phyloP scores from a whole-genome alignment of 345 rosid genomes.

The Euclidium syriacum region DNA sequence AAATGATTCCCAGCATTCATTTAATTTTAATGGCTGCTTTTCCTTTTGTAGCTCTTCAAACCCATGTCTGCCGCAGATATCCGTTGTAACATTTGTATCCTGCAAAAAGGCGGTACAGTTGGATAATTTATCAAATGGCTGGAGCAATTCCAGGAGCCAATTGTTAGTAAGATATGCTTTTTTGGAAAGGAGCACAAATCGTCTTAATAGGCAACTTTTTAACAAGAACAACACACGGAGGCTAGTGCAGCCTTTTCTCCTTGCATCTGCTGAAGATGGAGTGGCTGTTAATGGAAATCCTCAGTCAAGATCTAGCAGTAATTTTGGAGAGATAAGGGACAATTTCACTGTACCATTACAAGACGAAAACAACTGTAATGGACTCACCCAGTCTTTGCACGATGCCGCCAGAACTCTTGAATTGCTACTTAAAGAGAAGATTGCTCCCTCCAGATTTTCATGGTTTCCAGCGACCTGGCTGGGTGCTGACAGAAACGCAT shows the following conservation, averaged over 20 bases:
- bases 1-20: neutral
- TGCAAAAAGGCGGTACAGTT: conserved; percentile 37
- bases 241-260: conserved; percentile 24
- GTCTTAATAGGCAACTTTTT: conserved; percentile 1
- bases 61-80: conserved; percentile 36
- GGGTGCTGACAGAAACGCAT: conserved; percentile 61
- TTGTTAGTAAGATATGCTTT: conserved; percentile 35
- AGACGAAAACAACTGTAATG: conserved; percentile 53
- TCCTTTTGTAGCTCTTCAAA: conserved; percentile 49
- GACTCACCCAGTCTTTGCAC: conserved; percentile 71
- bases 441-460: conserved; percentile 42
- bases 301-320: conserved; percentile 35
- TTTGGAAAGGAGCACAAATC: conserved; percentile 27
- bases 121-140: conserved; percentile 38
- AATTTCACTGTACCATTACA: conserved; percentile 55
- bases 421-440: conserved; percentile 60
- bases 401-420: conserved; percentile 88
- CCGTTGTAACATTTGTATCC: conserved; percentile 31
- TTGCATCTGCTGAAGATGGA: conserved; percentile 72
- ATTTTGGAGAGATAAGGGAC: conserved; percentile 48
- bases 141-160: conserved; percentile 50
- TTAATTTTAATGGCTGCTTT: conserved; percentile 15
- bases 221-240: conserved; percentile 39
- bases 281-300: conserved; percentile 63
- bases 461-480: conserved; percentile 90